phyloP scores from a whole-genome alignment of 2,329 filamentous ascomycete genomes.

The Neonectria coccinea region DNA sequence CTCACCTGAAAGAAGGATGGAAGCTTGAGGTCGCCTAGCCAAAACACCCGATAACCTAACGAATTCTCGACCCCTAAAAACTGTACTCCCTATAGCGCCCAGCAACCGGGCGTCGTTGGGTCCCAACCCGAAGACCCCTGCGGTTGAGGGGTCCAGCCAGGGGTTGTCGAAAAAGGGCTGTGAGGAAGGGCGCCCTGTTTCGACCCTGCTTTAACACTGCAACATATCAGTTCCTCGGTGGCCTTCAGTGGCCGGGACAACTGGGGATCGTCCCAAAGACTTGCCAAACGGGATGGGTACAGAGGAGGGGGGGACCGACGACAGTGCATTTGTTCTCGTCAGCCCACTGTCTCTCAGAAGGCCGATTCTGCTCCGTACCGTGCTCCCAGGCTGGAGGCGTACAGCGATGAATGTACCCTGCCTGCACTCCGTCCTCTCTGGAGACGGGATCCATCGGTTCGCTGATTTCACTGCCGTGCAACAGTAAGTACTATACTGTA shows the following conservation, averaged over 20 bases:
- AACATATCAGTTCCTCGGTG: neutral
- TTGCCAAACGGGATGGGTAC: neutral
- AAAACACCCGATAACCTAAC: no score
- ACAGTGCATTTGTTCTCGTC: neutral
- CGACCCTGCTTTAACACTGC: neutral
- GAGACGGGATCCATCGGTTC: neutral
- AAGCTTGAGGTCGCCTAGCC: no score
- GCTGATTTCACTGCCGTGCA: constrained; percentile 11
- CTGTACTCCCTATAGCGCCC: neutral
- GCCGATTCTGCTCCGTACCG: neutral
- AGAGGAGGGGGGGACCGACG: neutral
- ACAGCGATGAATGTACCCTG: no score
- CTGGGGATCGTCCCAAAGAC: neutral
- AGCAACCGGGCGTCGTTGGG: neutral
- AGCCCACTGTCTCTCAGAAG: neutral
- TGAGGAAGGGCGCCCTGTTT: neutral
- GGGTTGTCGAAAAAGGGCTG: neutral
- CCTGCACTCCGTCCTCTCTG: no score
- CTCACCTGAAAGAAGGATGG: no score
- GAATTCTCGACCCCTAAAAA: neutral
- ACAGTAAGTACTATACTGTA: neutral
- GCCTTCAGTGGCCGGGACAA: neutral
- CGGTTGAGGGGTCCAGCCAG: constrained; percentile 1
- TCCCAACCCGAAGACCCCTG: neutral
- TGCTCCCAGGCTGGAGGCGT: neutral